Percentiles rank a stretch among this genome's conserved stretches.
Evolutionary conservation across 305 asterid genomes (phyloP).

Genomic region (Solanum hybrid): DNA sequence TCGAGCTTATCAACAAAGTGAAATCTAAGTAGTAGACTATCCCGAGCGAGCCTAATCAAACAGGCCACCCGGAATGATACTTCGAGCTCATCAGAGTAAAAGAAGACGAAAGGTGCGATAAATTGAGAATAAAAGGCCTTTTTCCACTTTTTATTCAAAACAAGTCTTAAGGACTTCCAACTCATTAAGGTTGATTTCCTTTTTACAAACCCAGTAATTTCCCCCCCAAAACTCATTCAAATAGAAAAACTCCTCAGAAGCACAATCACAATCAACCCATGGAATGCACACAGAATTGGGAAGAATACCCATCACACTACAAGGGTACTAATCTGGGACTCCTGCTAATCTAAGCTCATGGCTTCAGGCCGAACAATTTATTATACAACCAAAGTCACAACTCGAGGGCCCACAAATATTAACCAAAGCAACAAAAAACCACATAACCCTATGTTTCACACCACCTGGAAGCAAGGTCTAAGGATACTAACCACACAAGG

Average conservation of each 20-base stretch:
- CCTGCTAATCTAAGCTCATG: background rate
- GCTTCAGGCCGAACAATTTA: background rate
- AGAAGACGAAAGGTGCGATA: too few species aligned
- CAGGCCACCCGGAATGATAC: too few species aligned
- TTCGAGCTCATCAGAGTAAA: too few species aligned
- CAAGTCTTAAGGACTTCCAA: background rate
- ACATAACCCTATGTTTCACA: background rate
- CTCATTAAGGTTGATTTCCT: background rate
- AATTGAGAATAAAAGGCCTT: background rate
- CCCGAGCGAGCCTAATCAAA: too few species aligned
- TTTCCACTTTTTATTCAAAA: background rate
- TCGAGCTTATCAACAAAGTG: too few species aligned
- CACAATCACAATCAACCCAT: too few species aligned
- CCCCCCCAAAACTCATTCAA: background rate
- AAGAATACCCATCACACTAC: background rate
- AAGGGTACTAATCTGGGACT: background rate
- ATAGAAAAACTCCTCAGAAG: background rate
- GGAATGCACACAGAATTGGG: background rate
- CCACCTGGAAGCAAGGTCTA: background rate
- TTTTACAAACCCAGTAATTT: background rate
- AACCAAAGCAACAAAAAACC: background rate
- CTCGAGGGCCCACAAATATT: background rate
- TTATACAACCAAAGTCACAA: too few species aligned
- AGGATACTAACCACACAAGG: background rate
- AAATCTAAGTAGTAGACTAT: too few species aligned